A percentile compares a stretch with the other conserved stretches of the same genome.
These are phyloP conservation scores for Synchytrium microbalum DNA, from an alignment of 371 early-diverging fungal species.

Conservation along the genomic window DNA sequence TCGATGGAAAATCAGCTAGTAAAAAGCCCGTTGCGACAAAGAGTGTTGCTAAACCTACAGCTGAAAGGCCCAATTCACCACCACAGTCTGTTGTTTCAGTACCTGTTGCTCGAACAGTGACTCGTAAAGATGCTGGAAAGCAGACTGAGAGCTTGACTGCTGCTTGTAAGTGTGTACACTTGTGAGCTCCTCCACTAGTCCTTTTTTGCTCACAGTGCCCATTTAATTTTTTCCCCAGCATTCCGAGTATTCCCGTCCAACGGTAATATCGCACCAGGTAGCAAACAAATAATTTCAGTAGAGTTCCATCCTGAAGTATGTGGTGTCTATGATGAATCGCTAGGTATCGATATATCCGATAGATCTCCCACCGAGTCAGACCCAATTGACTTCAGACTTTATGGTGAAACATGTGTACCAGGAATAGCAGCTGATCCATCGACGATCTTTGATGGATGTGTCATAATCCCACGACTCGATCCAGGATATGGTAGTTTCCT, in stretches of 20 bases:
- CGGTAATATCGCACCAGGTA: constrained; percentile 35
- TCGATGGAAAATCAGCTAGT: constrained; percentile 10
- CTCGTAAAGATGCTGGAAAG: constrained; percentile 4
- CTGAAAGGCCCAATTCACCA: background rate
- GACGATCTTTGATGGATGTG: constrained; percentile 51
- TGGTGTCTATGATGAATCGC: constrained; percentile 44
- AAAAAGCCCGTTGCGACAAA: background rate
- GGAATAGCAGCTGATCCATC: constrained; percentile 44
- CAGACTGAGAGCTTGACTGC: constrained; percentile 3
- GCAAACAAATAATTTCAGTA: constrained; percentile 45
- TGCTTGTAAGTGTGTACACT: background rate
- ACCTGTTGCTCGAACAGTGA: background rate
- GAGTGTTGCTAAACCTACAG: background rate
- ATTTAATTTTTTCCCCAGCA: constrained; percentile 16
- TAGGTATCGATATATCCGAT: constrained; percentile 48
- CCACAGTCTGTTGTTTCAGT: background rate
- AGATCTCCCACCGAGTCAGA: constrained; percentile 37
- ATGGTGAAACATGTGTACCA: constrained; percentile 49
- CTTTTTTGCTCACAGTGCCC: background rate
- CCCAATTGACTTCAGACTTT: constrained; percentile 41
- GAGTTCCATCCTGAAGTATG: constrained; percentile 49
- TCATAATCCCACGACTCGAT: constrained; percentile 46
- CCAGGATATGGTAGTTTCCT: constrained; percentile 31
- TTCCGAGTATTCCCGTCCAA: constrained; percentile 48
- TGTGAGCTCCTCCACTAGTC: background rate